These are phyloP conservation scores for Tylopilus vinaceipallidus DNA, from an alignment of 768 basidiomycete species.

Conservation along the genomic window DNA sequence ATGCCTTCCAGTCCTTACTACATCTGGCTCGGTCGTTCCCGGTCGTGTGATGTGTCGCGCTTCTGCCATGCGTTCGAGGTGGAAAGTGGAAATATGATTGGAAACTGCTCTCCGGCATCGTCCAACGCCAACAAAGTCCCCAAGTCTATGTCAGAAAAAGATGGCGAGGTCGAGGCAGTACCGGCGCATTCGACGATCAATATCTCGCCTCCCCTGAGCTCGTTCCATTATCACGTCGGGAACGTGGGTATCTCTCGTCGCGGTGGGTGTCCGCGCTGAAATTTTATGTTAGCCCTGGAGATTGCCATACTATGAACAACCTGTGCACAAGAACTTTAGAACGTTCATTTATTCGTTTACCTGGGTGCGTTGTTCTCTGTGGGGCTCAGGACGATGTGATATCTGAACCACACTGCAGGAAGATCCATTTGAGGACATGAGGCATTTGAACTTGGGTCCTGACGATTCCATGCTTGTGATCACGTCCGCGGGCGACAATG, in stretches of 20 bases:
- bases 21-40: constrained; percentile 72
- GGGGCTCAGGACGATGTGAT: neutral
- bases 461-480: constrained; percentile 72
- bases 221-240: constrained; percentile 61
- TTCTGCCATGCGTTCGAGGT: constrained; percentile 60
- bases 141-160: constrained; percentile 42
- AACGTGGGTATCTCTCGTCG: constrained; percentile 33
- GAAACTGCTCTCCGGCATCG: constrained; percentile 45
- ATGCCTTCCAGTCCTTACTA: constrained; percentile 54
- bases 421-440: constrained; percentile 74
- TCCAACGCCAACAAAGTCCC: constrained; percentile 34
- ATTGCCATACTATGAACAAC: constrained; percentile 67
- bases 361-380: constrained; percentile 40
- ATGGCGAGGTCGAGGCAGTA: constrained; percentile 29
- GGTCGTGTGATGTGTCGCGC: constrained; percentile 54
- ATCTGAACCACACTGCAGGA: constrained; percentile 40
- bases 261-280: neutral
- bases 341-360: constrained; percentile 66
- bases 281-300: constrained; percentile 49
- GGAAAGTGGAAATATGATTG: constrained; percentile 58
- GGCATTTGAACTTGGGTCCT: constrained; percentile 51
- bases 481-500: constrained; percentile 79
- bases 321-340: constrained; percentile 64
- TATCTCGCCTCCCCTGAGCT: constrained; percentile 52
- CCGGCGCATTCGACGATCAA: constrained; percentile 39